Conservation (phyloP, 2,329 filamentous ascomycete species). For the Fusarium sp. region DNA sequence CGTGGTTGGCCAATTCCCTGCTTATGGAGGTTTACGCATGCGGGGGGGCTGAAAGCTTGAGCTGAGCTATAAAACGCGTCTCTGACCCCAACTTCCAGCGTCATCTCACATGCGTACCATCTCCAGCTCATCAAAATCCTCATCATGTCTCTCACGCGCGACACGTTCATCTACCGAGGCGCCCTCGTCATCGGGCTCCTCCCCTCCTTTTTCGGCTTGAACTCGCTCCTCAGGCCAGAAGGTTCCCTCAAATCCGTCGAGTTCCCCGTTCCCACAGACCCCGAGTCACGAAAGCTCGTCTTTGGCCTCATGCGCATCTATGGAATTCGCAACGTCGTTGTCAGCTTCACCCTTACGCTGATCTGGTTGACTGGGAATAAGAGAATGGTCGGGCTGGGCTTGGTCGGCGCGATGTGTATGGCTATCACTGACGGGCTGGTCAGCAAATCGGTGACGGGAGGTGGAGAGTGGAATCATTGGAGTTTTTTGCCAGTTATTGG, state of each 20-base stretch:
- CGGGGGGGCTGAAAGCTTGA: neutral
- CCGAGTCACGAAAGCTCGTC: constrained; percentile 13
- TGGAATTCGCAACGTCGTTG: constrained; percentile 30
- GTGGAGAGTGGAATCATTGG: constrained; percentile 41
- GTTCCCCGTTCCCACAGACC: constrained; percentile 28
- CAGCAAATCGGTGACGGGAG: constrained; percentile 24
- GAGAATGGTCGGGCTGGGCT: constrained; percentile 7
- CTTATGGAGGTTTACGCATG: neutral
- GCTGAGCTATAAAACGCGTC: neutral
- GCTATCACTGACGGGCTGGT: constrained; percentile 28
- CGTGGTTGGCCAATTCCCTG: neutral
- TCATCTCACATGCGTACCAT: neutral
- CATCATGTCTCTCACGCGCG: constrained; percentile 8
- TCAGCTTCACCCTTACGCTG: constrained; percentile 32
- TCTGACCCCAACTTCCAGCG: neutral
- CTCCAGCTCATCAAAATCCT: neutral
- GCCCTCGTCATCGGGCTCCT: constrained; percentile 23
- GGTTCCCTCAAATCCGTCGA: constrained; percentile 14
- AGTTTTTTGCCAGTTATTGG: constrained; percentile 19
- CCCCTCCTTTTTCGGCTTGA: constrained; percentile 31
- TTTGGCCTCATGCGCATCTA: constrained; percentile 26
- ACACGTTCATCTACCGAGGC: constrained; percentile 27
- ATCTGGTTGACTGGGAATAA: constrained; percentile 27
- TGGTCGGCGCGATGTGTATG: constrained; percentile 18
- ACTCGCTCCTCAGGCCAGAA: constrained; percentile 27